Evolutionary conservation across 31 red algal species (phyloP), one percentile per base, ranked within the genome.

Genomic region (Asparagopsis taxiformis): DNA sequence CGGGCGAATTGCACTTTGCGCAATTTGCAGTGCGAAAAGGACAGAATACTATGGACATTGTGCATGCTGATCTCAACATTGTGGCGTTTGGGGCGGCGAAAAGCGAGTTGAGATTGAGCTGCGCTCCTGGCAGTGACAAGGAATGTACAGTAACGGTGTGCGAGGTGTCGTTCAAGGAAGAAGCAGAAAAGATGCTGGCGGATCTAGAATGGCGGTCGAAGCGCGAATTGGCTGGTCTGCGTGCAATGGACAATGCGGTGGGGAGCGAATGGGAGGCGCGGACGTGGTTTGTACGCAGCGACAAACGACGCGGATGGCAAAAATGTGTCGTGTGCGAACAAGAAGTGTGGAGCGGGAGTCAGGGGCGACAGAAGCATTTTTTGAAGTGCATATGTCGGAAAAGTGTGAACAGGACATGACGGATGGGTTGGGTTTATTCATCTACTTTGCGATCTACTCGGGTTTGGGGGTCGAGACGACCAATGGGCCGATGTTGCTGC

Each of bases 401-500:
- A 9, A 20, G 19, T 16, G 55, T 21, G 55, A 16, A 20, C 9
- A n/a, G 24, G 9, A 59, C 9, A 20, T 26, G 55, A 20, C 55
- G 55, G 55, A 32, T 62, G 30, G 59, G 30, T 5, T 8, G 8
- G 15, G 55, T 11, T 2, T 2, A 31, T 26, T n/a, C 16, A 1
- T 2, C 20, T 9, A 33, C 4, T 59, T 26, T 28, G 29, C 29
- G 58, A 13, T 31, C 1, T 20, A 23, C 26, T 31, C 29, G 23
- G 55, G 43, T 24, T 43, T 66, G 43, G 1, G 62, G 10, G 68
- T 67, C 2, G 66, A 74, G 41, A 93, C 64, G 15, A 86, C 80
- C 7, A 93, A 43, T 13, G 89, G 89, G 9, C 89, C 89, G 21
- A 86, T 30, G 33, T 85, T 50, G 43, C 76, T 78, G 31, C 89